Percentiles rank a stretch among this genome's conserved stretches.
phyloP scores from a whole-genome alignment of 2,329 filamentous ascomycete species.

The Arthrobotrys iridis region DNA sequence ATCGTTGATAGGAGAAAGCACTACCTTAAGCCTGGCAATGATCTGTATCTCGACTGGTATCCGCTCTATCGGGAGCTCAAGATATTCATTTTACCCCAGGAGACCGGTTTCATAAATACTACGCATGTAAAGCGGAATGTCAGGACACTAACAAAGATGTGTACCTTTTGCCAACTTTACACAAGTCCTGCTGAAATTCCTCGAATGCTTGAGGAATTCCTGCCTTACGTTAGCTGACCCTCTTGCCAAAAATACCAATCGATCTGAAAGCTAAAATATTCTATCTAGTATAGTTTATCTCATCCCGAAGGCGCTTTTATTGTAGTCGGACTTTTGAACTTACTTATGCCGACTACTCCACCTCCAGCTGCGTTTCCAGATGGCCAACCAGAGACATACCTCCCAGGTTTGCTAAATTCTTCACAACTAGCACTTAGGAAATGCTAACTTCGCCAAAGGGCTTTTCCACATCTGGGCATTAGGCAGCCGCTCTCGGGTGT shows the following conservation, averaged over 20 bases:
- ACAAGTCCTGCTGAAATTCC: slow-evolving; percentile 89
- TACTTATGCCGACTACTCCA: slow-evolving; percentile 85
- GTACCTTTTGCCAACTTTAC: slow-evolving; percentile 88
- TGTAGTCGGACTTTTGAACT: slow-evolving; percentile 85
- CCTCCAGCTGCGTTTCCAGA: slow-evolving; percentile 76
- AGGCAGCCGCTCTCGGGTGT: slow-evolving; percentile 84
- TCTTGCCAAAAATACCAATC: slow-evolving; percentile 60
- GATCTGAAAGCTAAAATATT: neutral
- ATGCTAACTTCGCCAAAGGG: slow-evolving; percentile 60
- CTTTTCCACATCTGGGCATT: slow-evolving; percentile 97
- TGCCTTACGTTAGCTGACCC: slow-evolving; percentile 68
- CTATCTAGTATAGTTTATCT: slow-evolving; percentile 80
- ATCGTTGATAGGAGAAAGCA: slow-evolving; percentile 78
- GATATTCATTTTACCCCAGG: slow-evolving; percentile 83
- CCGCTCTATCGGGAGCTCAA: slow-evolving; percentile 94
- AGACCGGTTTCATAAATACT: slow-evolving; percentile 73
- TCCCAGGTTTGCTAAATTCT: slow-evolving; percentile 70
- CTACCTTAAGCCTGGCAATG: slow-evolving; percentile 88
- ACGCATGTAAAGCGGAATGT: slow-evolving; percentile 73
- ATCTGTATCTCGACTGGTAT: slow-evolving; percentile 91
- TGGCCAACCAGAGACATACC: slow-evolving; percentile 85
- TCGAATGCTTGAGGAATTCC: slow-evolving; percentile 80
- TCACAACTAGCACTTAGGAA: neutral
- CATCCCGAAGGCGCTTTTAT: slow-evolving; percentile 92
- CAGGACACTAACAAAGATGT: slow-evolving; percentile 84